Evolutionary conservation across 495 filamentous ascomycete genomes (phyloP), one percentile per base, ranked within the genome.

Genomic region (Darksidea phi): DNA sequence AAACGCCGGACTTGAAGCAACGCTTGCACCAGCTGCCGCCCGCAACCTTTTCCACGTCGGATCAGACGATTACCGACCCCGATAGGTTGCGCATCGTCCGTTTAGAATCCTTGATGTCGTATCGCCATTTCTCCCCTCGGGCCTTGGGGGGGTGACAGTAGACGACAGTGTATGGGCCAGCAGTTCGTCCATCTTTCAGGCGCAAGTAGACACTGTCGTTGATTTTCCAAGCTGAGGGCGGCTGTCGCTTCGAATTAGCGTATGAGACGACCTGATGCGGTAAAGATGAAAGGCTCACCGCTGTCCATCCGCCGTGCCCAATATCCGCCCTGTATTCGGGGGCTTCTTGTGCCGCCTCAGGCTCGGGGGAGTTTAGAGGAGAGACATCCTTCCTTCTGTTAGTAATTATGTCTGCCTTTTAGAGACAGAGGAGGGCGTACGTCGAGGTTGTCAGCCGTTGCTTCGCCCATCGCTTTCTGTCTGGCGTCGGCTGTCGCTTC

Each of bases 161-260:
- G 24, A 52, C 48, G 5, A 52, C 25, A n/a, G 11, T 3, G 25
- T 32, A 52, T 4, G 48, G 48, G 13, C 48, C 48, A 36, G 24
- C 24, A 15, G 48, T 52, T 12, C 24, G 23, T 28, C 48, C 48
- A 28, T 52, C 28, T n/a, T 52, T 52, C 11, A 52, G 24, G 20
- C 48, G 48, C 25, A 52, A 36, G 48, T 32, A 34, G 48, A 52
- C 17, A 34, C n/a, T 36, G 24, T 56, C 53, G 18, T 45, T 17
- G 18, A 21, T 5, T n/a, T 17, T 46, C 53, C 37, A 45, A 25
- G 42, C 18, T 25, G 53, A 45, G 25, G 53, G 23, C 13, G 53
- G 36, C 48, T 52, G 48, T 36, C 15, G 15, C 36, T 56, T 18
- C 20, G 1, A 1, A 46, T 46, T 13, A 56, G 37, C 53, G 6